Percentiles rank a stretch among this genome's conserved stretches.
These are phyloP conservation scores for Fusarium papillatum DNA, from an alignment of 2,329 filamentous ascomycete genomes.

Conservation along the genomic window DNA sequence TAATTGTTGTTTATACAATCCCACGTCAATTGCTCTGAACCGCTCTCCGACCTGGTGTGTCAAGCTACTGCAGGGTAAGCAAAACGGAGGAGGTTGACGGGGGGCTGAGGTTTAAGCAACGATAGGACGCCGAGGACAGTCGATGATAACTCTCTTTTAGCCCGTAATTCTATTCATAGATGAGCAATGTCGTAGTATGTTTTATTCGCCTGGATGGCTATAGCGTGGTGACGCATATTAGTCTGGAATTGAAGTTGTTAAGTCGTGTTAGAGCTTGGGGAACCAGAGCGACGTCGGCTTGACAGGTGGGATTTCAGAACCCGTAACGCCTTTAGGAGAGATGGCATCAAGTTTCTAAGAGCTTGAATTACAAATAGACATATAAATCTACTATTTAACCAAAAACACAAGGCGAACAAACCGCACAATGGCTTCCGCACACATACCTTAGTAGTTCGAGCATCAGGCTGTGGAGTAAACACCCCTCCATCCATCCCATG, in stretches of 20 bases:
- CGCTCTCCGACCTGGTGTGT: not conserved
- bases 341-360: not conserved
- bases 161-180: no score
- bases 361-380: no score
- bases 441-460: not conserved
- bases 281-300: not conserved
- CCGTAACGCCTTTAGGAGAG: not conserved
- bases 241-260: not conserved
- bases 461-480: not conserved
- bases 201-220: no score
- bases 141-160: not conserved
- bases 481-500: not conserved
- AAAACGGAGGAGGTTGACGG: not conserved
- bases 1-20: not conserved
- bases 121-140: no score
- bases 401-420: not conserved
- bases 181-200: no score
- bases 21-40: not conserved
- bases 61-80: not conserved
- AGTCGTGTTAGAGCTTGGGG: rapidly evolving
- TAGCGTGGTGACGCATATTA: no score
- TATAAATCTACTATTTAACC: not conserved
- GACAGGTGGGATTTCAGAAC: not conserved
- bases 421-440: not conserved
- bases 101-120: not conserved